These are phyloP conservation scores for Aspergillus asperescens DNA, from an alignment of 495 filamentous ascomycete species.

Conservation along the genomic window DNA sequence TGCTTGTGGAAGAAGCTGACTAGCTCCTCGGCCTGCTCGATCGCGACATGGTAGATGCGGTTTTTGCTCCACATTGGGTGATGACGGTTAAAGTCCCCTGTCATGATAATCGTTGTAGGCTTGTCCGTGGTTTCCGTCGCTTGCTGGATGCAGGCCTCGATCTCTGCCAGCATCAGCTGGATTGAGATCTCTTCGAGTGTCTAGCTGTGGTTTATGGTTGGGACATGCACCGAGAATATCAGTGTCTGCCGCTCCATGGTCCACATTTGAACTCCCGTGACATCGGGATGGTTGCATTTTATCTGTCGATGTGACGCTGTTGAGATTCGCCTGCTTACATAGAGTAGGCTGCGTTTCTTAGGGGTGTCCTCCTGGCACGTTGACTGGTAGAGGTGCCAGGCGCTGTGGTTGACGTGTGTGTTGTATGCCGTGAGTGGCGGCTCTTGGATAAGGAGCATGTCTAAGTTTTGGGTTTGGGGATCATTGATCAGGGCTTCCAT, in stretches of 20 bases:
- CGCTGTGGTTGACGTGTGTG: conserved; percentile 24
- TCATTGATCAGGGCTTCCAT: conserved; percentile 33
- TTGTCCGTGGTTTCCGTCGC: conserved; percentile 18
- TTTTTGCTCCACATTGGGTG: neutral
- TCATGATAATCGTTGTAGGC: too few relatives aligned
- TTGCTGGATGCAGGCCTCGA: conserved; percentile 6
- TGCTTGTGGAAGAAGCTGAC: conserved; percentile 13
- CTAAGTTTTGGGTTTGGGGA: conserved; percentile 21
- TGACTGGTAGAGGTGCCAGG: conserved; percentile 24
- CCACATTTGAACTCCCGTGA: conserved; percentile 24
- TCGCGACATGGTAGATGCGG: neutral
- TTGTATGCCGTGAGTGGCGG: conserved; percentile 17
- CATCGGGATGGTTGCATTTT: conserved; percentile 22
- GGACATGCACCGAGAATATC: conserved; percentile 24
- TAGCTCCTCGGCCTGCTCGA: conserved; percentile 11
- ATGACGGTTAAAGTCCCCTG: too few relatives aligned
- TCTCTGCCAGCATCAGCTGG: neutral
- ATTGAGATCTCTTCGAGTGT: neutral
- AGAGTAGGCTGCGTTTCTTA: conserved; percentile 21
- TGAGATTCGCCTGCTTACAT: conserved; percentile 23
- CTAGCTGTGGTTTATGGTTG: neutral
- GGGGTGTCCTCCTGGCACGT: conserved; percentile 2
- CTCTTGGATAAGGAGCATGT: conserved; percentile 27
- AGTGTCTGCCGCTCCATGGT: conserved; percentile 20
- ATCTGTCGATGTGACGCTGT: conserved; percentile 24